Evolutionary conservation across 805 yeast species (phyloP).

Genomic region (Maudiozyma barnettii): DNA sequence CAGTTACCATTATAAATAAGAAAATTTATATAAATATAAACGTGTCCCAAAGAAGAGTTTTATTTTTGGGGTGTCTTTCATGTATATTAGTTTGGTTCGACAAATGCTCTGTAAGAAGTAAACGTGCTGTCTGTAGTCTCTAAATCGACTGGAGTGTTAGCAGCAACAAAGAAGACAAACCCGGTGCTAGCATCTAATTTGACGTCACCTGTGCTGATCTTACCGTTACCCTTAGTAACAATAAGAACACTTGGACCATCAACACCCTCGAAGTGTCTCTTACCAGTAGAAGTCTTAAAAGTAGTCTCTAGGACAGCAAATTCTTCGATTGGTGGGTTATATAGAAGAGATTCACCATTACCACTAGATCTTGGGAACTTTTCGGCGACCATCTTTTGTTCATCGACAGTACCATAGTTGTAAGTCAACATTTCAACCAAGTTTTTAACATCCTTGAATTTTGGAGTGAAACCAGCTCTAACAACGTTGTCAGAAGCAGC

Average conservation of each 20-base stretch:
- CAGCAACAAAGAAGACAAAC: constrained; percentile 75
- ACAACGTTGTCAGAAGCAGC: constrained; percentile 98
- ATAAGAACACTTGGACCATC: constrained; percentile 85
- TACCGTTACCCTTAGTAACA: constrained; percentile 74
- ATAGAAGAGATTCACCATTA: constrained; percentile 56
- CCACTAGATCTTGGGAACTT: constrained; percentile 46
- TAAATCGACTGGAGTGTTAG: constrained; percentile 58
- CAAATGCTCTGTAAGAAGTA: constrained; percentile 85
- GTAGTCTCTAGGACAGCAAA: constrained; percentile 85
- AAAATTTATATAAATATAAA: too few species aligned
- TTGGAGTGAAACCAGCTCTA: constrained; percentile 98
- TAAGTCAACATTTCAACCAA: constrained; percentile 88
- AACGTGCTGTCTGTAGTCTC: constrained; percentile 44
- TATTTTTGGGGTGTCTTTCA: neutral
- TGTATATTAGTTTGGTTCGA: constrained; percentile 42
- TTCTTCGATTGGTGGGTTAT: constrained; percentile 95
- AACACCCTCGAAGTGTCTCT: constrained; percentile 49
- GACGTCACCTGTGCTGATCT: constrained; percentile 34
- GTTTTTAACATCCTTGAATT: constrained; percentile 88
- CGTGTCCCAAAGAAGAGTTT: too few species aligned
- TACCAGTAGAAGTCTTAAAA: constrained; percentile 38
- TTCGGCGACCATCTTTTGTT: constrained; percentile 78
- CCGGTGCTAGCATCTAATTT: constrained; percentile 55
- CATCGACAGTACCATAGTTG: constrained; percentile 77
- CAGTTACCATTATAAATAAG: too few species aligned